A percentile compares a stretch with the other conserved stretches of the same genome.
Conservation (phyloP, 441 rosid genomes). For the Gossypium gossypioides region DNA sequence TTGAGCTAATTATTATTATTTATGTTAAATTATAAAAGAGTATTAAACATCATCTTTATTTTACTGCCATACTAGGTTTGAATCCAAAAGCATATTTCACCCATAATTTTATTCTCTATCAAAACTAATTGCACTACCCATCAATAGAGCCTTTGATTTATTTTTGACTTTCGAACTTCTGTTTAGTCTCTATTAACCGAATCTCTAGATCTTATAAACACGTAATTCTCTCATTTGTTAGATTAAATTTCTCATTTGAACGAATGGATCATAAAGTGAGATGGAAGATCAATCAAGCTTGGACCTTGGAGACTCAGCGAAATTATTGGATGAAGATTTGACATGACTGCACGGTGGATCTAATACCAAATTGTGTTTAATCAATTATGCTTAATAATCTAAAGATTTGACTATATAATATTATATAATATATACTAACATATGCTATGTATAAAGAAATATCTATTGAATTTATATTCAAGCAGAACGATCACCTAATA, state of each 20-base stretch:
- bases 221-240: neutral
- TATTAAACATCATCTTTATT: too few relatives aligned
- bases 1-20: neutral
- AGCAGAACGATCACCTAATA: neutral
- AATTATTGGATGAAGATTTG: neutral
- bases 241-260: neutral
- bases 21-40: neutral
- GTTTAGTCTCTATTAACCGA: neutral
- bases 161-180: neutral
- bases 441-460: neutral
- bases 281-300: neutral
- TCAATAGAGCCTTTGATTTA: neutral
- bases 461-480: neutral
- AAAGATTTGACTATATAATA: neutral
- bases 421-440: neutral
- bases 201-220: neutral
- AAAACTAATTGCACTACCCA: neutral
- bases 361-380: neutral
- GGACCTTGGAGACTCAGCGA: neutral
- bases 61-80: too few relatives aligned
- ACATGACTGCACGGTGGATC: neutral
- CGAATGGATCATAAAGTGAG: neutral
- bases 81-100: neutral
- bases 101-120: neutral
- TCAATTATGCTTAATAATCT: neutral